Conservation (phyloP, 192 early-diverging fungal genomes). For the Irineochytrium annulatum region DNA sequence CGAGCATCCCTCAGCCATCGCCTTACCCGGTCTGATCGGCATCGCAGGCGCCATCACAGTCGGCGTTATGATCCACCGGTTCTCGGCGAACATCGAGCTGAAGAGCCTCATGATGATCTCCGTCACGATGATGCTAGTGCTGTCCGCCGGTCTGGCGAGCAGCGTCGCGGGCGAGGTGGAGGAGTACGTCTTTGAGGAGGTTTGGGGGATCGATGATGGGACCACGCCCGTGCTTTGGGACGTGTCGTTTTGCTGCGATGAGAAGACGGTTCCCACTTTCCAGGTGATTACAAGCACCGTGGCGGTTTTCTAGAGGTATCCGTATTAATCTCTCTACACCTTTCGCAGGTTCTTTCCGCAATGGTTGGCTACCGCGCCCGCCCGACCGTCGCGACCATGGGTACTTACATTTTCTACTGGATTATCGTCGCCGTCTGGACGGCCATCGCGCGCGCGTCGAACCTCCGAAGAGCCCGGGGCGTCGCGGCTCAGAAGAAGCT, state of each 20-base stretch:
- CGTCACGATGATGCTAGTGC: constrained; percentile 10
- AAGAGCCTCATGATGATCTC: background rate
- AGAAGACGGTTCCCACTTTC: constrained; percentile 1
- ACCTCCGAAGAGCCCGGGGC: no score
- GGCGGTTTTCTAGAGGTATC: no score
- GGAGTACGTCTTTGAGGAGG: constrained; percentile 7
- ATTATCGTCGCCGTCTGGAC: background rate
- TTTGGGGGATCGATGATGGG: background rate
- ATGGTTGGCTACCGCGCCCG: no score
- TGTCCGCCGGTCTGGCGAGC: constrained; percentile 1
- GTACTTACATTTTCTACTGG: background rate
- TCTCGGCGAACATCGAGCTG: constrained; percentile 7
- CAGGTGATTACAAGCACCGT: no score
- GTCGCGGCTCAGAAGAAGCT: no score
- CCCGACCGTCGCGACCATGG: background rate
- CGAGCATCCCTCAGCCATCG: constrained; percentile 3
- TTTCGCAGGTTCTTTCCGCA: no score
- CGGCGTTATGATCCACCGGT: constrained; percentile 3
- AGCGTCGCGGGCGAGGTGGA: constrained; percentile 5
- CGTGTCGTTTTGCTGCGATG: constrained; percentile 6
- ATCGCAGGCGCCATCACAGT: background rate
- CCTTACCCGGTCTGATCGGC: constrained; percentile 2
- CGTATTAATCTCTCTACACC: no score
- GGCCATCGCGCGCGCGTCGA: no score
- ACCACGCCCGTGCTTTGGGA: constrained; percentile 4